These are phyloP conservation scores for Styphnolobium japonicum DNA, from an alignment of 306 rosid genomes.

Conservation along the genomic window DNA sequence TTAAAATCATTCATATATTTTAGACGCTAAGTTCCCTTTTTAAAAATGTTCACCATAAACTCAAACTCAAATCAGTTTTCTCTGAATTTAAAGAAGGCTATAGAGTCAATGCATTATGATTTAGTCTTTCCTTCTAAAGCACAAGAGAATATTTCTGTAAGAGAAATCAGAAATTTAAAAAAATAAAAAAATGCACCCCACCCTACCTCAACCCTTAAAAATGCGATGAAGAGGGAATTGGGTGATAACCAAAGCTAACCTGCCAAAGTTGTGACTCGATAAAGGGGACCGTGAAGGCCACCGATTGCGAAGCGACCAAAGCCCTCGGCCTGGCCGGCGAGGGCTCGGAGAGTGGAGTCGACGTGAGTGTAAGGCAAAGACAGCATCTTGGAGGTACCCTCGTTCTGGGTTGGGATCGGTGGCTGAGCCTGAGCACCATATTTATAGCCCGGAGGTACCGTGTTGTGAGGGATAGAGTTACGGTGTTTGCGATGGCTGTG, in stretches of 20 bases:
- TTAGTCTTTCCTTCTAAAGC: background rate
- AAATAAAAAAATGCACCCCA: background rate
- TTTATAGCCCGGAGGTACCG: conserved; percentile 35
- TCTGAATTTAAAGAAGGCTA: background rate
- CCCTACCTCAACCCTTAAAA: background rate
- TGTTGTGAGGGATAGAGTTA: conserved; percentile 19
- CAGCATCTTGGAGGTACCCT: conserved; percentile 13
- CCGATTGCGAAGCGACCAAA: conserved; percentile 83
- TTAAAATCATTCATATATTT: background rate
- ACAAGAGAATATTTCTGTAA: background rate
- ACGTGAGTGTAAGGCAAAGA: conserved; percentile 66
- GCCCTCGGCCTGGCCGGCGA: conserved; percentile 84
- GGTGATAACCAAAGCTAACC: conserved; percentile 45
- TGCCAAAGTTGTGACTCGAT: conserved; percentile 68
- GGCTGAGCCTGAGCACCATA: conserved; percentile 7
- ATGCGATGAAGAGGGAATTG: background rate
- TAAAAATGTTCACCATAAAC: background rate
- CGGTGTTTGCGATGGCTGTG: conserved; percentile 41
- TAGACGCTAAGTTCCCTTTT: background rate
- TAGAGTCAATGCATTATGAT: background rate
- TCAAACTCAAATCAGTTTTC: background rate
- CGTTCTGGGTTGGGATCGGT: conserved; percentile 5
- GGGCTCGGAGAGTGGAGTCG: conserved; percentile 68
- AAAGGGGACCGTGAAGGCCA: conserved; percentile 76
- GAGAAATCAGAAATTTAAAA: background rate